phyloP scores from a whole-genome alignment of 2,329 filamentous ascomycete species.

The Diplocarpon rosae region DNA sequence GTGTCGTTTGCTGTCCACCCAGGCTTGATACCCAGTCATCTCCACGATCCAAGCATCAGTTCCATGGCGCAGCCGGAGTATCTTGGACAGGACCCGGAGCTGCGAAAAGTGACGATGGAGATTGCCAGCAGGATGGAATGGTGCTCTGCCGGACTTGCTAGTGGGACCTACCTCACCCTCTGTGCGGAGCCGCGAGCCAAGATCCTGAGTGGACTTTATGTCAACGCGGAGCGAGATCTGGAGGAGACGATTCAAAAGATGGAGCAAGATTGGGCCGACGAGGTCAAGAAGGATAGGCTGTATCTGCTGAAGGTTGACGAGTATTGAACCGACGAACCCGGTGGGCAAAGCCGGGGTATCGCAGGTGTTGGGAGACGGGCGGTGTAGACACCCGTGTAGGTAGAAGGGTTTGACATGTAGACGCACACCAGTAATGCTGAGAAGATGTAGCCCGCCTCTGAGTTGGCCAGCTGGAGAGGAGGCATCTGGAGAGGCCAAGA shows the following conservation, averaged over 20 bases:
- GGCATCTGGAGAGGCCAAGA: too few species aligned
- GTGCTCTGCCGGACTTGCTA: slow-evolving; percentile 12
- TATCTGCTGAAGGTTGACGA: slow-evolving; percentile 19
- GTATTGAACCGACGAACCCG: slow-evolving; percentile 6
- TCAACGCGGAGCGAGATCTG: slow-evolving; percentile 22
- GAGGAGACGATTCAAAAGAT: slow-evolving; percentile 19
- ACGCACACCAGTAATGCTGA: too few species aligned
- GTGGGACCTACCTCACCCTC: slow-evolving; percentile 16
- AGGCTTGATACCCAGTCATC: slow-evolving; percentile 11
- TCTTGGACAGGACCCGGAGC: slow-evolving; percentile 8
- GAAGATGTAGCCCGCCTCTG: not conserved
- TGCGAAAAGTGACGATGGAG: slow-evolving; percentile 1
- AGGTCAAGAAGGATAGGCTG: slow-evolving; percentile 10
- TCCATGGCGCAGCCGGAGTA: slow-evolving; percentile 5
- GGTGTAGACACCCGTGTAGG: not conserved
- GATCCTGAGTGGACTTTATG: slow-evolving; percentile 15
- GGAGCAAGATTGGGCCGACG: slow-evolving; percentile 10
- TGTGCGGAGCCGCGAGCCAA: slow-evolving; percentile 13
- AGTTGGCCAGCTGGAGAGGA: too few species aligned
- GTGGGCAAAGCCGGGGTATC: not conserved
- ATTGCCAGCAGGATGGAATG: slow-evolving; percentile 8
- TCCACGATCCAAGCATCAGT: slow-evolving; percentile 9
- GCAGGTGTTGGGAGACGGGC: not conserved
- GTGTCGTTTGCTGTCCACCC: slow-evolving; percentile 15
- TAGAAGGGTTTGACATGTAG: not conserved